Percentiles rank a stretch among this genome's conserved stretches.
Evolutionary conservation across 305 asterid species (phyloP).

Genomic region (Euphrasia arctica): DNA sequence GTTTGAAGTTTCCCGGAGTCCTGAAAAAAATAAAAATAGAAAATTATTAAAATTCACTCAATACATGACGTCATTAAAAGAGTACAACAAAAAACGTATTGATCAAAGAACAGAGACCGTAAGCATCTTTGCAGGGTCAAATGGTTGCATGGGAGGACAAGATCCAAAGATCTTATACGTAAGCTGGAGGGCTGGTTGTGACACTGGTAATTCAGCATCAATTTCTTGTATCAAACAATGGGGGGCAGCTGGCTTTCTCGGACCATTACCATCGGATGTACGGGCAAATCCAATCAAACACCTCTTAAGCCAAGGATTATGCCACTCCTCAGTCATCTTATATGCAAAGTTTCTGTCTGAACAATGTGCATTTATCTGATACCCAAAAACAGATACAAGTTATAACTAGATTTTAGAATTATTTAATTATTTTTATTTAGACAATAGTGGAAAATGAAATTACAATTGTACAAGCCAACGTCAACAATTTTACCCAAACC

Average conservation of each 20-base stretch:
- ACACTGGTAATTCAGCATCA: slow-evolving; percentile 73
- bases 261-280: slow-evolving; percentile 92
- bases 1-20: slow-evolving; percentile 99
- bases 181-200: slow-evolving; percentile 88
- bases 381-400: slow-evolving; percentile 24
- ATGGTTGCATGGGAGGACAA: slow-evolving; percentile 97
- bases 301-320: slow-evolving; percentile 96
- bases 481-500: too few species aligned
- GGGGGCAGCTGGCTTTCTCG: slow-evolving; percentile 61
- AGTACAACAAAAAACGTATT: slow-evolving; percentile 7
- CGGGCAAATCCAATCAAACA: slow-evolving; percentile 89
- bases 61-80: slow-evolving; percentile 12
- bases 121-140: slow-evolving; percentile 98
- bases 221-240: slow-evolving; percentile 91
- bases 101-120: slow-evolving; percentile 47
- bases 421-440: too few species aligned
- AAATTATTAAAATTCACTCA: slow-evolving; percentile 20
- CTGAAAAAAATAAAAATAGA: slow-evolving; percentile 40
- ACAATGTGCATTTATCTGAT: slow-evolving; percentile 74
- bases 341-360: slow-evolving; percentile 86
- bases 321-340: slow-evolving; percentile 79
- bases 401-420: slow-evolving; percentile 1
- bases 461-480: too few species aligned
- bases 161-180: slow-evolving; percentile 87
- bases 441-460: too few species aligned